Evolutionary conservation across 176 grass and related monocot genomes (phyloP).

Genomic region (Aegilops bicornis): DNA sequence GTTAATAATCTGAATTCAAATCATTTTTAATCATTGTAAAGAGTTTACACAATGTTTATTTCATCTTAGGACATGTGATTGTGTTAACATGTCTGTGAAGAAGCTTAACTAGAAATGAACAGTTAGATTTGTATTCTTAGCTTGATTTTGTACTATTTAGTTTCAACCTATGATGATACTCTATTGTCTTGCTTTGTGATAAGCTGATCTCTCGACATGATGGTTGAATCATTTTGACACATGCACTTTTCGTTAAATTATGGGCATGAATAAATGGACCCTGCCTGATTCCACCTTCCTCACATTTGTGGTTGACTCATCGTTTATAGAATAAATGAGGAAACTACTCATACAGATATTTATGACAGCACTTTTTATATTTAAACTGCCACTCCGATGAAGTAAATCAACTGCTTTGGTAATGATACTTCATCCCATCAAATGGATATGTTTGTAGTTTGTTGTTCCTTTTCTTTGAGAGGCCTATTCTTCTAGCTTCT

Average conservation of each 20-base stretch:
- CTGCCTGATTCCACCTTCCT: not conserved
- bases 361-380: not conserved
- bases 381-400: not conserved
- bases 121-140: not conserved
- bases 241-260: not conserved
- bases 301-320: not conserved
- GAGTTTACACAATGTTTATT: not conserved
- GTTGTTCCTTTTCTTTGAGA: not conserved
- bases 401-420: slow-evolving; percentile 10
- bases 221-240: not conserved
- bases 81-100: not conserved
- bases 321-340: not conserved
- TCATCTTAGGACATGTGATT: not conserved
- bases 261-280: not conserved
- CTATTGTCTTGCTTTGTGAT: slow-evolving; percentile 3
- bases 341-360: not conserved
- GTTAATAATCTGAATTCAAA: not conserved
- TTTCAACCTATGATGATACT: slow-evolving; percentile 5
- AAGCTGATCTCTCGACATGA: not conserved
- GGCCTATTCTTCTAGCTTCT: not conserved
- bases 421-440: not conserved
- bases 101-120: slow-evolving; percentile 1
- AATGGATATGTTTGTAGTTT: not conserved
- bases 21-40: not conserved
- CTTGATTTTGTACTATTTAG: not conserved